Base-by-base conservation (phyloP, 495 filamentous ascomycete genomes). In the Rhypophila decipiens region DNA sequence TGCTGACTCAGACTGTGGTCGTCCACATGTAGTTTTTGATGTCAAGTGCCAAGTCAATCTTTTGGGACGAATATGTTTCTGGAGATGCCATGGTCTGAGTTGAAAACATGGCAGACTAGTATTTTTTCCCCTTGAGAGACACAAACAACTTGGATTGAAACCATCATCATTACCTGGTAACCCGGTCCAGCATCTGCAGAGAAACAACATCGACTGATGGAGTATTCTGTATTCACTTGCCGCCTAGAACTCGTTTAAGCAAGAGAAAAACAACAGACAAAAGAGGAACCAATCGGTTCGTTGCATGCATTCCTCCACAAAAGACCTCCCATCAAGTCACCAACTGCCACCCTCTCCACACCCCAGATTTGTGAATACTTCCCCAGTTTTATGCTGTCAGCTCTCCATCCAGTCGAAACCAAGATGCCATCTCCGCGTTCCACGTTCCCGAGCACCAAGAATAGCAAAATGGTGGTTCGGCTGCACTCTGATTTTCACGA, bases 381-480 rank as follows among this genome's bases (percentile, higher is more conserved):
- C n/a, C n/a, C n/a, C n/a, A n/a, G n/a, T n/a, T n/a, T n/a, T n/a
- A n/a, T n/a, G n/a, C n/a, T n/a, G n/a, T n/a, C n/a, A n/a, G n/a
- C n/a, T n/a, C n/a, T n/a, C n/a, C n/a, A n/a, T n/a, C n/a, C n/a
- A n/a, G n/a, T n/a, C 22, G 12, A 24, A 19, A 12, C 39, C 20
- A 42, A 10, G 20, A 8, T 19, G 36, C n/a, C 13, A 7, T 31
- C 27, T 31, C 27, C 27, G 13, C 27, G 18, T 23, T 44, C 41
- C 41, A 44, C 41, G 41, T 44, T 44, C 19, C 41, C 20, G 36
- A 19, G 24, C 18, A 39, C 44, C 44, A 39, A 40, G 35, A 47
- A 39, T 39, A 47, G 33, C 22, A n/a, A 21, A 17, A 22, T 5
- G 11, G 21, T 18, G 24, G 42, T 23, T 20, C 12, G 43, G 43